Percentiles rank a stretch among this genome's conserved stretches.
Conservation (phyloP, 768 basidiomycete genomes). For the Amanita pallidorosea region DNA sequence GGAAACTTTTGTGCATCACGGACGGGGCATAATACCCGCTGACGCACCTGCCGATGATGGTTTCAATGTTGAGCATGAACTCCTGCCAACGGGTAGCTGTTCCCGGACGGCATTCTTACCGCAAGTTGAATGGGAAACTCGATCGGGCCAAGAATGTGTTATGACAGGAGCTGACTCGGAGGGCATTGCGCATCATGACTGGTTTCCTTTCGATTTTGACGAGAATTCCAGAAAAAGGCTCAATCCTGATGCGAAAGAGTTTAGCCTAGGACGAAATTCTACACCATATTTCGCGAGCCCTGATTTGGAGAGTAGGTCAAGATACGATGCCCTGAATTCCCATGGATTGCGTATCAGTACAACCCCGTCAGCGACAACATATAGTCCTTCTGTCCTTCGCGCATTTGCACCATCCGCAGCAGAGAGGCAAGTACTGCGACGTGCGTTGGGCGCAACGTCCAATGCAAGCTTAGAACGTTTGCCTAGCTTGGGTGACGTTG, state of each 20-base stretch:
- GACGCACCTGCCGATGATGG: not conserved
- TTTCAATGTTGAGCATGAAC: not conserved
- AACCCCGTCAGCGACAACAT: conserved; percentile 27
- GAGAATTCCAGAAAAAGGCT: conserved; percentile 54
- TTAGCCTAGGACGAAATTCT: conserved; percentile 39
- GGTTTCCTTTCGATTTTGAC: not conserved
- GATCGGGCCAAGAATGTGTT: not conserved
- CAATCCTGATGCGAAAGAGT: conserved; percentile 82
- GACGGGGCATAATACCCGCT: not conserved
- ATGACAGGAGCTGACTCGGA: conserved; percentile 17
- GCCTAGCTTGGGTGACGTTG: conserved; percentile 69
- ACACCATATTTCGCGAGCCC: conserved; percentile 10
- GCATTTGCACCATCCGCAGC: conserved; percentile 85
- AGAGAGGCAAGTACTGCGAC: conserved; percentile 76
- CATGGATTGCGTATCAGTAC: conserved; percentile 35
- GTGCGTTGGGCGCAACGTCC: conserved; percentile 63
- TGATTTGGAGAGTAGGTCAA: conserved; percentile 8
- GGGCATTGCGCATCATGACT: conserved; percentile 33
- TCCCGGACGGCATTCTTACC: not conserved
- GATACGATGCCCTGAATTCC: conserved; percentile 52
- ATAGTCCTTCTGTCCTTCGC: conserved; percentile 46
- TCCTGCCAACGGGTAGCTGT: not conserved
- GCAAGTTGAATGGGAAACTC: not conserved
- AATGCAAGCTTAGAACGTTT: conserved; percentile 71
- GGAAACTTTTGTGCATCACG: not conserved